phyloP scores from a whole-genome alignment of 208 protist species.

The Herpetomonas tarakana region DNA sequence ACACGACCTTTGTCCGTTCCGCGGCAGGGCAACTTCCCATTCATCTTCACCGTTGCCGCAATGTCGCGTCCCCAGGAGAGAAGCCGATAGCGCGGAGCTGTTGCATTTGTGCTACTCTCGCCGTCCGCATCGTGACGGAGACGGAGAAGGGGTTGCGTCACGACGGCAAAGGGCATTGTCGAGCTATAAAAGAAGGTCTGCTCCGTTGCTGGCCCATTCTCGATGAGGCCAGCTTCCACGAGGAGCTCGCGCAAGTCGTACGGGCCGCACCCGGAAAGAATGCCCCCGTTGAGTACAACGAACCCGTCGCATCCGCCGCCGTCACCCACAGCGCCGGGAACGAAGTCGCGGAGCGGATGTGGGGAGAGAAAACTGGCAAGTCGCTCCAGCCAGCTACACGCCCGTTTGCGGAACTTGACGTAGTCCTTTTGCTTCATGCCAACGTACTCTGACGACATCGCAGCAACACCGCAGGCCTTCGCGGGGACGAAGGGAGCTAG shows the following conservation, averaged over 20 bases:
- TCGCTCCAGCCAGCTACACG: background rate
- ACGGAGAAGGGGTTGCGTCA: constrained; percentile 10
- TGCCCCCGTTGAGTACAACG: constrained; percentile 59
- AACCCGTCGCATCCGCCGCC: constrained; percentile 38
- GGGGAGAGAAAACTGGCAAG: background rate
- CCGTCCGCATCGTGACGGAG: too few relatives aligned
- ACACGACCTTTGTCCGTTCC: too few relatives aligned
- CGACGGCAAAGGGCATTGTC: constrained; percentile 31
- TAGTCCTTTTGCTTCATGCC: background rate
- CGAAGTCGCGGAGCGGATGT: background rate
- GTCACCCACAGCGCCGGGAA: background rate
- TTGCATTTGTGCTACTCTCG: too few relatives aligned
- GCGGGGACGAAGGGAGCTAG: too few relatives aligned
- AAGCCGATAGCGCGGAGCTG: too few relatives aligned
- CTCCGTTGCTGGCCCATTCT: background rate
- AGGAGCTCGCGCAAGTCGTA: constrained; percentile 32
- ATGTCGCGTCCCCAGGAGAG: too few relatives aligned
- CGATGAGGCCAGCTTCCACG: constrained; percentile 14
- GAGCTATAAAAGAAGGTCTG: constrained; percentile 22
- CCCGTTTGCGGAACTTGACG: background rate
- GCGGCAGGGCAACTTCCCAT: background rate
- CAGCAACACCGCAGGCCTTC: too few relatives aligned
- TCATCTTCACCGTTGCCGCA: too few relatives aligned
- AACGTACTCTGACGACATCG: background rate
- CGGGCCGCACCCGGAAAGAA: constrained; percentile 42